Base-by-base conservation (phyloP, 2,329 filamentous ascomycete genomes). In the Macroventuria anomochaeta region DNA sequence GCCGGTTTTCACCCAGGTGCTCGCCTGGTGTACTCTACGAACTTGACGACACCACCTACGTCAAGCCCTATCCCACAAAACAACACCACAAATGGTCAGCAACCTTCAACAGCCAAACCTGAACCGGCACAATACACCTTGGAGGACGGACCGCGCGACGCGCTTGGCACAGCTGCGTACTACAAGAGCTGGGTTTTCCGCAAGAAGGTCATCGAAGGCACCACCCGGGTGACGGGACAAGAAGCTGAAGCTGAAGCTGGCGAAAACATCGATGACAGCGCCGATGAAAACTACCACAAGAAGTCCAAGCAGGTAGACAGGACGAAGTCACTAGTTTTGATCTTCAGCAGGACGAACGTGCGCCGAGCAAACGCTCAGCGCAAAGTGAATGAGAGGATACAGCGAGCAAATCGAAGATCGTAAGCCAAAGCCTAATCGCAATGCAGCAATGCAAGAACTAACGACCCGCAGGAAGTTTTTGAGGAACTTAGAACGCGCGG, bases 181-280 rank as follows among this genome's bases (percentile, higher is more conserved):
- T 57, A 60, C 46, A 55, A 55, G 32, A 55, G 51, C 36, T 40
- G 29, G 21, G 15, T 26, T 2, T 57, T 55, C 39, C 41, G 39
- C n/a, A 41, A 53, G 25, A 55, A 46, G 18, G 29, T 44, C 17
- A 21, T 21, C 8, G 10, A 15, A 12, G 41, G 49, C 8, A 15
- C 11, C 3, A 11, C 8, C 11, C 55, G 47, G 5, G 33, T 46
- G 1, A 25, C 46, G 7, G 33, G 28, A 3, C 13, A 23, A 15
- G 28, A 43, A 2, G 20, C 11, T 10, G 42, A n/a, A n/a, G n/a
- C n/a, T n/a, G n/a, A 29, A 20, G 25, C 31, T 8, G 23, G n/a
- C 8, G 12, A 26, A 13, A 17, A 7, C 11, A 2, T 23, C 10
- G 31, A 43, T 25, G 32, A 50, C 7, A 37, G n/a, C 12, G 25